These are phyloP conservation scores for Arachis stenosperma DNA, from an alignment of 306 rosid species.

Conservation along the genomic window DNA sequence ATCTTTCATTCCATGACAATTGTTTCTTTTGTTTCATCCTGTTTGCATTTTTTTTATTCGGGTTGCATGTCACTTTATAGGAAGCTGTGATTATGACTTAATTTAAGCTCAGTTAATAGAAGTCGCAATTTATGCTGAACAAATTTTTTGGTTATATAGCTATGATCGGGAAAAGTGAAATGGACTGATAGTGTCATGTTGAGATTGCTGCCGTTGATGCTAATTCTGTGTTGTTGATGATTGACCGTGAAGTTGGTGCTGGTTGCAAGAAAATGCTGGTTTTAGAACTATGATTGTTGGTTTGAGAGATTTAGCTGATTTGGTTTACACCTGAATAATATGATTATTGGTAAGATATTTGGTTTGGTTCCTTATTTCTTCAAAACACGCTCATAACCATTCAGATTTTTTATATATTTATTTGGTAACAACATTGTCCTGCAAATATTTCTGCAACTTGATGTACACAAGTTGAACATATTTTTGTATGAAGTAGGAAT, in stretches of 20 bases:
- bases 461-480: slow-evolving; percentile 49
- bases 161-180: slow-evolving; percentile 64
- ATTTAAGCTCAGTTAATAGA: slow-evolving; percentile 35
- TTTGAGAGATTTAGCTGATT: slow-evolving; percentile 60
- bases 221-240: slow-evolving; percentile 67
- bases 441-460: slow-evolving; percentile 51
- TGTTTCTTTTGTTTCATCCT: slow-evolving; percentile 20
- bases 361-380: slow-evolving; percentile 48
- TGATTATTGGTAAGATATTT: slow-evolving; percentile 63
- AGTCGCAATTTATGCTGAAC: slow-evolving; percentile 45
- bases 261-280: slow-evolving; percentile 72
- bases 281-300: slow-evolving; percentile 68
- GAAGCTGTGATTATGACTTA: slow-evolving; percentile 33
- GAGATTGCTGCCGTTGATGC: slow-evolving; percentile 69
- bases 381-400: slow-evolving; percentile 1
- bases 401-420: slow-evolving; percentile 49
- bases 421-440: slow-evolving; percentile 41
- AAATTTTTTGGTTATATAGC: slow-evolving; percentile 86
- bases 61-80: background rate
- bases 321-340: slow-evolving; percentile 51
- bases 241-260: slow-evolving; percentile 74
- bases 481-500: slow-evolving; percentile 48
- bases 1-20: slow-evolving; percentile 29
- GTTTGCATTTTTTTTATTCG: slow-evolving; percentile 4
- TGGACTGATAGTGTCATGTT: slow-evolving; percentile 66